Percentiles rank a stretch among this genome's conserved stretches.
phyloP scores from a whole-genome alignment of 805 yeast genomes.

The Isabelozyma heimii region DNA sequence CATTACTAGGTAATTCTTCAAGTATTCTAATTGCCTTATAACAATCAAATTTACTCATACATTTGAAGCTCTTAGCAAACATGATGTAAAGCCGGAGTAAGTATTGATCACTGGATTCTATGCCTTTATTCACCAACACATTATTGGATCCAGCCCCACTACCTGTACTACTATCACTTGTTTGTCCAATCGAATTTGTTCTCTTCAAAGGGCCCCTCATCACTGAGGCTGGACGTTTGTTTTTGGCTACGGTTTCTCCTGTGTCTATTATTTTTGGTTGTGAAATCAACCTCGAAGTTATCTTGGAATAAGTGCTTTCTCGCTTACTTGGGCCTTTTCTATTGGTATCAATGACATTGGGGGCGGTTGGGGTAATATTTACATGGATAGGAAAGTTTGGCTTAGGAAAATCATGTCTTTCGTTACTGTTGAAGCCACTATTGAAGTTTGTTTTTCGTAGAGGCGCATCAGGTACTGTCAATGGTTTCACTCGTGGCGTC shows the following conservation, averaged over 20 bases:
- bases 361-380: slow-evolving; percentile 3
- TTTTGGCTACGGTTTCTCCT: slow-evolving; percentile 1
- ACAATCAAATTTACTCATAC: slow-evolving; percentile 68
- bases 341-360: slow-evolving; percentile 10
- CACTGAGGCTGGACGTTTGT: slow-evolving; percentile 1
- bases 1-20: slow-evolving; percentile 59
- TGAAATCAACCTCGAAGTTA: slow-evolving; percentile 44
- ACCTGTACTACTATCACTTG: slow-evolving; percentile 2
- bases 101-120: slow-evolving; percentile 36
- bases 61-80: slow-evolving; percentile 60
- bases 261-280: neutral
- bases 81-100: slow-evolving; percentile 47
- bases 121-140: slow-evolving; percentile 16
- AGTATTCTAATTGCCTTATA: slow-evolving; percentile 73
- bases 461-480: slow-evolving; percentile 36
- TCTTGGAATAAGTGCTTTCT: slow-evolving; percentile 40
- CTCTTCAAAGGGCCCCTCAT: slow-evolving; percentile 11
- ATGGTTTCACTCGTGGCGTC: slow-evolving; percentile 24
- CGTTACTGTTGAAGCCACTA: slow-evolving; percentile 1
- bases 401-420: slow-evolving; percentile 27
- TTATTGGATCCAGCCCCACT: slow-evolving; percentile 11
- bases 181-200: slow-evolving; percentile 18
- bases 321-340: slow-evolving; percentile 13
- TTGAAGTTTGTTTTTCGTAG: slow-evolving; percentile 20
- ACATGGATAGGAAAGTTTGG: slow-evolving; percentile 19